Evolutionary conservation across 1,284 basidiomycete species (phyloP).

Genomic region (Fistulinella staudtii): DNA sequence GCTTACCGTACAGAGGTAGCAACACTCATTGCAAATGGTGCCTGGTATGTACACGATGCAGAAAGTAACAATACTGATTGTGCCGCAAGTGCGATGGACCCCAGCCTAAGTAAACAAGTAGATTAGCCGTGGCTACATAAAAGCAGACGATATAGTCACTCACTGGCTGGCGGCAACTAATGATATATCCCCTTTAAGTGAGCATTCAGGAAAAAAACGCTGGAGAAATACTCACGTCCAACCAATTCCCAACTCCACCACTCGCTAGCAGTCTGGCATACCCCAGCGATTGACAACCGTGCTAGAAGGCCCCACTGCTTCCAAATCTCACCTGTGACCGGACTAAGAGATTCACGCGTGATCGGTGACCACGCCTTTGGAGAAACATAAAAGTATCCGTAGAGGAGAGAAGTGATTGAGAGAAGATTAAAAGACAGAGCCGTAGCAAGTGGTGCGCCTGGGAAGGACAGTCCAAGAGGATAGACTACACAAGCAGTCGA

Average conservation of each 20-base stretch:
- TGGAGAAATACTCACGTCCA: conserved; percentile 40
- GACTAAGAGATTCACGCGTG: conserved; percentile 44
- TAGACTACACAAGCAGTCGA: conserved; percentile 59
- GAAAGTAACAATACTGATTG: conserved; percentile 77
- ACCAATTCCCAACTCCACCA: conserved; percentile 93
- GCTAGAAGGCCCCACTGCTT: conserved; percentile 69
- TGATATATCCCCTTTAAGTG: neutral
- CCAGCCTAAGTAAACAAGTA: conserved; percentile 38
- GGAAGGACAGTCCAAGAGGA: conserved; percentile 80
- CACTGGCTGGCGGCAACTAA: conserved; percentile 59
- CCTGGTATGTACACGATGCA: conserved; percentile 78
- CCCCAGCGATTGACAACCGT: conserved; percentile 75
- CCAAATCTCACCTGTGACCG: conserved; percentile 64
- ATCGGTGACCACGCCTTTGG: conserved; percentile 61
- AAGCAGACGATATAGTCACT: conserved; percentile 15
- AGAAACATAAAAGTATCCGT: conserved; percentile 71
- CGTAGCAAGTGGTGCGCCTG: conserved; percentile 90
- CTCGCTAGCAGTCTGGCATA: conserved; percentile 67
- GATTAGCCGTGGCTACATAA: neutral
- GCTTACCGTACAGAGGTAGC: conserved; percentile 79
- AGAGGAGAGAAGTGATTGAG: conserved; percentile 63
- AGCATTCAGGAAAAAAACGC: neutral
- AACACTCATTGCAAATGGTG: conserved; percentile 77
- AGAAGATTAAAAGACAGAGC: conserved; percentile 88
- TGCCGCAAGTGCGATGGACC: conserved; percentile 61